Evolutionary conservation across 306 rosid species (phyloP).

Genomic region (Prunus campanulata): DNA sequence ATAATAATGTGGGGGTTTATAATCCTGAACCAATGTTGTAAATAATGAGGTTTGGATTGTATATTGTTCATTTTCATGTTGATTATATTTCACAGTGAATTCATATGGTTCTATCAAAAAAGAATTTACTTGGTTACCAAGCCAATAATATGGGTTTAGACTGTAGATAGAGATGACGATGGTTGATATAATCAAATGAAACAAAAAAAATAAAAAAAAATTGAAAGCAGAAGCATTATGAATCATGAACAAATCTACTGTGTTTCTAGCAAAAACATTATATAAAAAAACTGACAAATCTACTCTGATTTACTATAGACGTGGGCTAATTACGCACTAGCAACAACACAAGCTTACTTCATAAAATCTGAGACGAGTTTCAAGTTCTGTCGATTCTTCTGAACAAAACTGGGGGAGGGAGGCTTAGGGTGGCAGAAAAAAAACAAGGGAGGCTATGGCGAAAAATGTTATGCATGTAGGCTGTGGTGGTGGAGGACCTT

Average conservation of each 20-base stretch:
- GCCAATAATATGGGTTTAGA: no score
- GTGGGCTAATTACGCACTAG: not conserved
- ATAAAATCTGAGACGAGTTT: conserved; percentile 4
- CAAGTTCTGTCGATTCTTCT: not conserved
- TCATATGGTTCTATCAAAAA: no score
- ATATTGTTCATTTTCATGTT: not conserved
- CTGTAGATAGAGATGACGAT: no score
- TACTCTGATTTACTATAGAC: not conserved
- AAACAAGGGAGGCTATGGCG: conserved; percentile 29
- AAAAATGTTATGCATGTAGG: conserved; percentile 56
- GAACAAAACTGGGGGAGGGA: not conserved
- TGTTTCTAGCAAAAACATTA: not conserved
- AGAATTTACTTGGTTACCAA: no score
- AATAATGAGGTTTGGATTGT: not conserved
- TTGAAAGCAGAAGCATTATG: no score
- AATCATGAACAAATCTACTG: no score
- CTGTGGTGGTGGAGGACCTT: conserved; percentile 55
- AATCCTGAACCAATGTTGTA: not conserved
- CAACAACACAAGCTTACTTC: not conserved
- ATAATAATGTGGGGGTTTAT: not conserved
- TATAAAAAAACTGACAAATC: no score
- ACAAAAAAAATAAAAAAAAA: no score
- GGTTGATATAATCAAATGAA: no score
- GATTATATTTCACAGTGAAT: not conserved
- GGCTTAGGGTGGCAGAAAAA: no score